Conservation (phyloP, 371 early-diverging fungal genomes). For the Mucor saturninus region DNA sequence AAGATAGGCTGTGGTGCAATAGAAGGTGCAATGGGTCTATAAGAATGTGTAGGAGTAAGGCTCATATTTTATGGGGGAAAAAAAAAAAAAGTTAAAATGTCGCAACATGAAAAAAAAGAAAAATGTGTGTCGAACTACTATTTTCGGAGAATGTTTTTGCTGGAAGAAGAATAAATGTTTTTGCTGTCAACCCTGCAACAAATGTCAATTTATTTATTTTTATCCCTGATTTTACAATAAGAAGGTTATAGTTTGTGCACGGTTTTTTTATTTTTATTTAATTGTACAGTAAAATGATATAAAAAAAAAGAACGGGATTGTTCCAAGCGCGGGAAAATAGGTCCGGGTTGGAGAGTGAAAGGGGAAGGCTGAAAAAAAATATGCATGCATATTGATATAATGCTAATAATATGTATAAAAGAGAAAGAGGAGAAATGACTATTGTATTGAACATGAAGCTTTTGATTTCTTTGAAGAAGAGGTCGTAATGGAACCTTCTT, state of each 20-base stretch:
- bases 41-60: slow-evolving; percentile 2
- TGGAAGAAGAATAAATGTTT: too few species aligned
- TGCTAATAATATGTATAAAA: background rate
- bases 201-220: too few species aligned
- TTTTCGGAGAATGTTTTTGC: too few species aligned
- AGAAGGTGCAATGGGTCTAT: slow-evolving; percentile 32
- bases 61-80: background rate
- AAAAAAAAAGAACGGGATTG: too few species aligned
- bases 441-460: slow-evolving; percentile 26
- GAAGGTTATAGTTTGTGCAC: background rate
- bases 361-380: too few species aligned
- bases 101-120: background rate
- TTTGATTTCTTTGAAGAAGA: slow-evolving; percentile 16
- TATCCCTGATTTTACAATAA: background rate
- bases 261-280: too few species aligned
- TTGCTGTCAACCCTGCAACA: too few species aligned
- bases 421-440: background rate
- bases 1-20: slow-evolving; percentile 12
- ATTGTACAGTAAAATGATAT: too few species aligned
- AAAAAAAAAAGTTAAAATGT: slow-evolving; percentile 7
- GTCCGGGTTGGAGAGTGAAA: too few species aligned
- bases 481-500: slow-evolving; percentile 17
- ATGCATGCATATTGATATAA: too few species aligned
- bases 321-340: too few species aligned
- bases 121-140: too few species aligned